Evolutionary conservation across 164 flowering plant genomes (phyloP).

Genomic region (Umbilicus rupestris): DNA sequence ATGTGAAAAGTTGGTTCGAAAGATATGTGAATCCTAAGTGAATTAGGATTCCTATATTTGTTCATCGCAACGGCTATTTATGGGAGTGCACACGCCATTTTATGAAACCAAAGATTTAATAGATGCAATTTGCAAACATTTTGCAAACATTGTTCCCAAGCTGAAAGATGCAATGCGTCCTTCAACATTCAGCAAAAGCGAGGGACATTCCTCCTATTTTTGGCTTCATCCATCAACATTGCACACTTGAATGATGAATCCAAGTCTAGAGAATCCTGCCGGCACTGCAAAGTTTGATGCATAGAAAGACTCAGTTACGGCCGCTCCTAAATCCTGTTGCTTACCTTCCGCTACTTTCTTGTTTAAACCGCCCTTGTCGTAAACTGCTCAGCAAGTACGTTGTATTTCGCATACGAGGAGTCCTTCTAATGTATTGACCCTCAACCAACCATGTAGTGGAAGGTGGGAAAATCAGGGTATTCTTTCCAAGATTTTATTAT

Average conservation of each 20-base stretch:
- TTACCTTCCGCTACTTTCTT: constrained; percentile 4
- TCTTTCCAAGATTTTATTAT: constrained; percentile 23
- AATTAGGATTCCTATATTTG: too few species aligned
- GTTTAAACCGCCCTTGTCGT: neutral
- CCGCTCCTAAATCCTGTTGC: constrained; percentile 33
- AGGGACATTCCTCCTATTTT: constrained; percentile 48
- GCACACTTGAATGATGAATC: constrained; percentile 57
- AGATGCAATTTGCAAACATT: too few species aligned
- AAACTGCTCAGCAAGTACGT: constrained; percentile 42
- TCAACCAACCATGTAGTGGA: constrained; percentile 52
- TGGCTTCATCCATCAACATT: constrained; percentile 47
- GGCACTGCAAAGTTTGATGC: constrained; percentile 41
- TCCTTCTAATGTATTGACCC: constrained; percentile 38
- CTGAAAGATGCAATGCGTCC: constrained; percentile 4
- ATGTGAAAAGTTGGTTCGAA: too few species aligned
- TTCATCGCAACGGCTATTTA: too few species aligned
- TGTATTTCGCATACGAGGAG: constrained; percentile 37
- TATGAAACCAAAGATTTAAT: neutral
- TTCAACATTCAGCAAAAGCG: constrained; percentile 27
- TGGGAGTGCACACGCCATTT: too few species aligned
- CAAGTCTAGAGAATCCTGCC: constrained; percentile 28
- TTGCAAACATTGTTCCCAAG: neutral
- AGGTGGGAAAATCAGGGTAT: constrained; percentile 39
- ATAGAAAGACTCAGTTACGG: constrained; percentile 44
- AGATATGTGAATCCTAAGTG: too few species aligned